These are phyloP conservation scores for Chalaropsis thielavioides DNA, from an alignment of 2,329 filamentous ascomycete genomes.

Conservation along the genomic window DNA sequence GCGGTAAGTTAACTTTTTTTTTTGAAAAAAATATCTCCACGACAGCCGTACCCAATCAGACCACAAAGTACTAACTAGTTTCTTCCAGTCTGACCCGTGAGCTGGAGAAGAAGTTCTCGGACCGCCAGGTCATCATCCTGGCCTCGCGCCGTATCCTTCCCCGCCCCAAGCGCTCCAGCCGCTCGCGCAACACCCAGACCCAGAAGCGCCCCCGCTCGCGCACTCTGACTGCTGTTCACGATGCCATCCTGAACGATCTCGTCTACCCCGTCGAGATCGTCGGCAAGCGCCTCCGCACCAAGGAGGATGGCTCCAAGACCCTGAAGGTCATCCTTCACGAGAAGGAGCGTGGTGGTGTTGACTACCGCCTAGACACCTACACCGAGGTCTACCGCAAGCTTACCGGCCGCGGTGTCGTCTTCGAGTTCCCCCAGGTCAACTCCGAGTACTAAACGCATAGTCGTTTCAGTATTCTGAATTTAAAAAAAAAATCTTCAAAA, in stretches of 20 bases:
- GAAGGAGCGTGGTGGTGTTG: conserved; percentile 98
- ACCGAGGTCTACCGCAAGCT: conserved; percentile 97
- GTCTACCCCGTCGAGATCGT: conserved; percentile 99
- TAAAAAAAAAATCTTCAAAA: conserved; percentile 12
- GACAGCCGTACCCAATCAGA: not conserved
- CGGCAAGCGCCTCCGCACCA: conserved; percentile 95
- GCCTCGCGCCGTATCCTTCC: conserved; percentile 97
- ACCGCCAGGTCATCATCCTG: conserved; percentile 98
- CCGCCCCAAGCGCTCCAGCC: conserved; percentile 95
- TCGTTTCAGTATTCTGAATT: conserved; percentile 14
- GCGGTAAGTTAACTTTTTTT: conserved; percentile 58
- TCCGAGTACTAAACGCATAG: conserved; percentile 57
- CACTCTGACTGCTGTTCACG: conserved; percentile 97
- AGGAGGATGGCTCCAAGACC: conserved; percentile 96
- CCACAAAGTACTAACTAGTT: conserved; percentile 19
- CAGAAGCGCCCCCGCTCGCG: conserved; percentile 98
- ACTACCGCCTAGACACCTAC: conserved; percentile 99
- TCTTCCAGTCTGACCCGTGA: conserved; percentile 86
- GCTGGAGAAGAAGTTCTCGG: conserved; percentile 99
- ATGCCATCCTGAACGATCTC: conserved; percentile 92
- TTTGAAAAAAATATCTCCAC: no score
- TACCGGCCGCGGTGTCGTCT: conserved; percentile 89
- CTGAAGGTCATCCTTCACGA: conserved; percentile 99
- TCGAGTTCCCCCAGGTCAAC: conserved; percentile 89
- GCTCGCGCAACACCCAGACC: conserved; percentile 87